Percentiles rank a stretch among this genome's conserved stretches.
These are phyloP conservation scores for Arabis hirsuta DNA, from an alignment of 345 rosid species.

Conservation along the genomic window DNA sequence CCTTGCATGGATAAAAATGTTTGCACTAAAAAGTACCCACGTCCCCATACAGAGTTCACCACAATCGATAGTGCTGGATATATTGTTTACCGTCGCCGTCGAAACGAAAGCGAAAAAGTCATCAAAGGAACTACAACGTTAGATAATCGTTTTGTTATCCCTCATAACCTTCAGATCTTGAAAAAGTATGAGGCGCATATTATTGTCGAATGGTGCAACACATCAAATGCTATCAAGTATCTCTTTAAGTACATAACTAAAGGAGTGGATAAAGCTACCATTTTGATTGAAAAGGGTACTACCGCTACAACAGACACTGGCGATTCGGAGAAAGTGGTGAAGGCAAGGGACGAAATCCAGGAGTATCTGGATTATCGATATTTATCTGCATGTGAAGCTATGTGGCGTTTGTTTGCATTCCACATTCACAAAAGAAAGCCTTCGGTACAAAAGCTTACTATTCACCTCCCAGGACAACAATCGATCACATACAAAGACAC, in stretches of 20 bases:
- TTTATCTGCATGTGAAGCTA: not conserved
- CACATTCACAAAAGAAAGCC: not conserved
- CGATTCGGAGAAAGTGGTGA: fast-evolving
- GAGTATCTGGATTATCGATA: not conserved
- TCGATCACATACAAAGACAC: not conserved
- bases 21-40: not conserved
- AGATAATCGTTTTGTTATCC: not conserved
- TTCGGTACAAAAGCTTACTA: not conserved
- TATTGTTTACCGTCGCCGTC: not conserved
- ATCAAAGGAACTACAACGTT: not conserved
- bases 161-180: not conserved
- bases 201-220: not conserved
- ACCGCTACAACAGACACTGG: not conserved
- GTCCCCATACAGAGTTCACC: not conserved
- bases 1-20: not conserved
- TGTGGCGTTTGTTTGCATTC: not conserved
- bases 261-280: not conserved
- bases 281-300: not conserved
- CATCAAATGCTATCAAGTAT: not conserved
- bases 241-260: not conserved
- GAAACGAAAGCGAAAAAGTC: not conserved
- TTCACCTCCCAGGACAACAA: not conserved
- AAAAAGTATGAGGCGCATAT: not conserved
- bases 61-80: not conserved
- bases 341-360: not conserved